Conservation (phyloP, 1,139 yeast species). For the Kurtzmaniella quercitrusa region DNA sequence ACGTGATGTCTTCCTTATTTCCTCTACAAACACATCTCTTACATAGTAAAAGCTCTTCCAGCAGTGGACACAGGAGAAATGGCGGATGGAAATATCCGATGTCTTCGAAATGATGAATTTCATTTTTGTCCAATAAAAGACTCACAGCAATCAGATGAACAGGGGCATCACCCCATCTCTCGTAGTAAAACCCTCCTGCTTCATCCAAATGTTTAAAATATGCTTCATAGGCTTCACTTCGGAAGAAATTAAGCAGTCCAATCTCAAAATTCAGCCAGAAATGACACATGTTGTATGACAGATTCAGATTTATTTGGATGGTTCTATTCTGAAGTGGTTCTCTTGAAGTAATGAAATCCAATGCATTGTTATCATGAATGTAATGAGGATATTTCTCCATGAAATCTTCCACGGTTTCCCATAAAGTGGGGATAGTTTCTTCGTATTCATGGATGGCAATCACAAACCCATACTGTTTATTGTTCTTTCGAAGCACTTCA, state of each 20-base stretch:
- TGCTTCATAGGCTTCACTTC: slow-evolving; percentile 64
- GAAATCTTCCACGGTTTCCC: slow-evolving; percentile 71
- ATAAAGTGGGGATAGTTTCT: slow-evolving; percentile 62
- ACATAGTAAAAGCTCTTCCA: slow-evolving; percentile 41
- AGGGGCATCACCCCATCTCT: slow-evolving; percentile 99
- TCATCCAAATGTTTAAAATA: slow-evolving; percentile 67
- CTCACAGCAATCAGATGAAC: slow-evolving; percentile 80
- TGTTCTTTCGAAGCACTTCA: slow-evolving; percentile 26
- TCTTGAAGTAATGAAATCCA: slow-evolving; percentile 65
- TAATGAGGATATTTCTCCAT: slow-evolving; percentile 55
- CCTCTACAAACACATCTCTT: slow-evolving; percentile 69
- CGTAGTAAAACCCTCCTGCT: slow-evolving; percentile 84
- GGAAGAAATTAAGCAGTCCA: slow-evolving; percentile 73
- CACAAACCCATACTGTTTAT: slow-evolving; percentile 41
- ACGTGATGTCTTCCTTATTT: slow-evolving; percentile 30
- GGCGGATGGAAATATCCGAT: slow-evolving; percentile 87
- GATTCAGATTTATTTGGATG: slow-evolving; percentile 24
- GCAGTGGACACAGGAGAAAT: slow-evolving; percentile 73
- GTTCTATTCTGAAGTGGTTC: slow-evolving; percentile 26
- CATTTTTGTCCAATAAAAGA: slow-evolving; percentile 59
- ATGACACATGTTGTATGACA: slow-evolving; percentile 82
- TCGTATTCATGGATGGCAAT: slow-evolving; percentile 44
- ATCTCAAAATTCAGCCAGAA: slow-evolving; percentile 96
- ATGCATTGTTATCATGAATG: slow-evolving; percentile 64
- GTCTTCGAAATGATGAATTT: slow-evolving; percentile 86